Conservation (phyloP, 2,329 filamentous ascomycete species). For the Trichocomaceae sp. region DNA sequence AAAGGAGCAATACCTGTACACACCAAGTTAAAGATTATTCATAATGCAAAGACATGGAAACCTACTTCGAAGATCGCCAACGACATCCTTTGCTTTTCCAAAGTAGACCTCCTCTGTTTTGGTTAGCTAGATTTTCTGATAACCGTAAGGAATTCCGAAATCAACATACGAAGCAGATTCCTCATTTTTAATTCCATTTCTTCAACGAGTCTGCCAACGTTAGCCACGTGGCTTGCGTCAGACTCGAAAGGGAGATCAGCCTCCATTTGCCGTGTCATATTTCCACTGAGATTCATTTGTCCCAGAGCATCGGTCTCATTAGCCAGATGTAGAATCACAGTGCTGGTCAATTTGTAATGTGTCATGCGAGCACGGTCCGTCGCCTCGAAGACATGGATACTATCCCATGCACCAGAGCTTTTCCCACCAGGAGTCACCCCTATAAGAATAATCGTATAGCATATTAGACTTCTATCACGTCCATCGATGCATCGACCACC, state of each 20-base stretch:
- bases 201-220: slow-evolving; percentile 89
- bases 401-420: slow-evolving; percentile 87
- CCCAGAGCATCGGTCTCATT: slow-evolving; percentile 63
- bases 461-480: not conserved
- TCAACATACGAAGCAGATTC: slow-evolving; percentile 66
- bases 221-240: slow-evolving; percentile 89
- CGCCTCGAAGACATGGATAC: slow-evolving; percentile 96
- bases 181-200: slow-evolving; percentile 99
- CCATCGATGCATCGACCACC: not conserved
- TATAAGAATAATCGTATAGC: slow-evolving; percentile 11
- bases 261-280: slow-evolving; percentile 97
- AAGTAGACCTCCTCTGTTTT: slow-evolving; percentile 86
- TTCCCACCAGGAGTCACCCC: slow-evolving; percentile 61
- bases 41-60: slow-evolving; percentile 10
- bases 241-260: slow-evolving; percentile 81
- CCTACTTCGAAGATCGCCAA: slow-evolving; percentile 83
- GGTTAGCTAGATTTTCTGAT: slow-evolving; percentile 7
- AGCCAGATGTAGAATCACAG: slow-evolving; percentile 84
- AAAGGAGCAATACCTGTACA: slow-evolving; percentile 61
- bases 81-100: slow-evolving; percentile 97
- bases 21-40: slow-evolving; percentile 13
- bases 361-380: slow-evolving; percentile 85
- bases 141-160: not conserved
- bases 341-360: slow-evolving; percentile 96
- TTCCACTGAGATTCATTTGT: slow-evolving; percentile 85